Evolutionary conservation across 2,329 filamentous ascomycete species (phyloP).

Genomic region (Elsinoe necatrix): DNA sequence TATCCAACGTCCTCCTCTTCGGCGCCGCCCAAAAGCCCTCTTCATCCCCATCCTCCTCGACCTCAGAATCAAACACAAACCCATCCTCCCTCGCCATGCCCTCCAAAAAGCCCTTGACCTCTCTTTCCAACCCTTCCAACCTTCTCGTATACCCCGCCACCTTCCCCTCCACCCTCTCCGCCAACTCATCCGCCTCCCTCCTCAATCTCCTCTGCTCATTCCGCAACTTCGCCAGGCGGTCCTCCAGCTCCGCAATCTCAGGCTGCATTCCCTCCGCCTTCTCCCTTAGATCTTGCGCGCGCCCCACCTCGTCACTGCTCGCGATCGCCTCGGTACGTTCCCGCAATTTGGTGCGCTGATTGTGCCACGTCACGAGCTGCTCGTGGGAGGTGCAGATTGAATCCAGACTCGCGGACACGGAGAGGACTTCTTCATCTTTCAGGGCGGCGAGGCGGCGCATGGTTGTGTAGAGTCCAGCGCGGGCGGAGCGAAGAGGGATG

Average conservation of each 20-base stretch:
- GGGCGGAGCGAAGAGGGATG: slow-evolving; percentile 52
- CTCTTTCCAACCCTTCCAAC: slow-evolving; percentile 55
- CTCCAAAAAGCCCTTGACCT: slow-evolving; percentile 52
- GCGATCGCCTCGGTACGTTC: slow-evolving; percentile 50
- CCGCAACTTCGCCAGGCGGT: slow-evolving; percentile 53
- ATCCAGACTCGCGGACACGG: slow-evolving; percentile 49
- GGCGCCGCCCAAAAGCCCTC: slow-evolving; percentile 42
- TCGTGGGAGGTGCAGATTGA: slow-evolving; percentile 51
- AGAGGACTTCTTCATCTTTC: slow-evolving; percentile 59
- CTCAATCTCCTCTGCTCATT: slow-evolving; percentile 51
- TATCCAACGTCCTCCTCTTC: slow-evolving; percentile 57
- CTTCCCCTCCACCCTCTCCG: slow-evolving; percentile 60
- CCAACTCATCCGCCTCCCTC: slow-evolving; percentile 52
- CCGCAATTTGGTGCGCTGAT: slow-evolving; percentile 48
- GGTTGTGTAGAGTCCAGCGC: slow-evolving; percentile 55
- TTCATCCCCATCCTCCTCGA: background rate
- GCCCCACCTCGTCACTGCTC: slow-evolving; percentile 47
- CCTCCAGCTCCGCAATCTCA: slow-evolving; percentile 59
- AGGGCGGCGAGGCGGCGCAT: slow-evolving; percentile 57
- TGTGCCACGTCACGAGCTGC: slow-evolving; percentile 50
- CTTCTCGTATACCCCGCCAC: slow-evolving; percentile 63
- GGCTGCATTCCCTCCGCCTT: slow-evolving; percentile 48
- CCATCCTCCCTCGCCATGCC: slow-evolving; percentile 23
- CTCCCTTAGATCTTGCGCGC: slow-evolving; percentile 43
- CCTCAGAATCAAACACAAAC: background rate